These are phyloP conservation scores for Niveomyces coronatus DNA, from an alignment of 2,329 filamentous ascomycete genomes.

Conservation along the genomic window DNA sequence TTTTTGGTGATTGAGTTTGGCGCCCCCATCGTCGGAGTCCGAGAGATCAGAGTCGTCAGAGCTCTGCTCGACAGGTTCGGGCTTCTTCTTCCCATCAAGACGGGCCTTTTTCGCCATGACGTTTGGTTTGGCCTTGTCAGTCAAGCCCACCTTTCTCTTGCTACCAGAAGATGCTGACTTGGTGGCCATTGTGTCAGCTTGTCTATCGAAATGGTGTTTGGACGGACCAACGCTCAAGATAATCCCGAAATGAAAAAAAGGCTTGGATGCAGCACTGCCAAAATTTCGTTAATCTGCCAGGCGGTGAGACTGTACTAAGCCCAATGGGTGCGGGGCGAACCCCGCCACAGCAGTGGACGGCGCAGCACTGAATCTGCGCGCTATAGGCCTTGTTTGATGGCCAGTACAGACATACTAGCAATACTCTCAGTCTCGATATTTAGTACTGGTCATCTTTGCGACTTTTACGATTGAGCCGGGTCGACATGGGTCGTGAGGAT, in stretches of 20 bases:
- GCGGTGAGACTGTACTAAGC: conserved; percentile 22
- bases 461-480: background rate
- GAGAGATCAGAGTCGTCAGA: conserved; percentile 32
- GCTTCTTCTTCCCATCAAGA: conserved; percentile 24
- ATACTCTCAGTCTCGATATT: no score
- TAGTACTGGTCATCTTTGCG: no score
- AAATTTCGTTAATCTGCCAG: conserved; percentile 22
- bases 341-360: conserved; percentile 13
- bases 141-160: conserved; percentile 46
- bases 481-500: conserved; percentile 73
- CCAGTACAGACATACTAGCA: no score
- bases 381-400: no score
- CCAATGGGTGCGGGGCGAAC: background rate
- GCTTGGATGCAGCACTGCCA: background rate
- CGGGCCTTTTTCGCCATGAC: conserved; percentile 42
- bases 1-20: conserved; percentile 30
- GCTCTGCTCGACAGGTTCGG: conserved; percentile 20
- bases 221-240: no score
- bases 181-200: conserved; percentile 33
- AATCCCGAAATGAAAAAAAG: no score
- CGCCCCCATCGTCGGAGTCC: conserved; percentile 45
- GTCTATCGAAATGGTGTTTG: background rate
- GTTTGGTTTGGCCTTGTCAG: conserved; percentile 31
- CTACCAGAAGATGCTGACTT: conserved; percentile 36
- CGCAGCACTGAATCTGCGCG: background rate